Evolutionary conservation across 352 stramenopile species (phyloP).

Genomic region (Pythium grandisporangium): DNA sequence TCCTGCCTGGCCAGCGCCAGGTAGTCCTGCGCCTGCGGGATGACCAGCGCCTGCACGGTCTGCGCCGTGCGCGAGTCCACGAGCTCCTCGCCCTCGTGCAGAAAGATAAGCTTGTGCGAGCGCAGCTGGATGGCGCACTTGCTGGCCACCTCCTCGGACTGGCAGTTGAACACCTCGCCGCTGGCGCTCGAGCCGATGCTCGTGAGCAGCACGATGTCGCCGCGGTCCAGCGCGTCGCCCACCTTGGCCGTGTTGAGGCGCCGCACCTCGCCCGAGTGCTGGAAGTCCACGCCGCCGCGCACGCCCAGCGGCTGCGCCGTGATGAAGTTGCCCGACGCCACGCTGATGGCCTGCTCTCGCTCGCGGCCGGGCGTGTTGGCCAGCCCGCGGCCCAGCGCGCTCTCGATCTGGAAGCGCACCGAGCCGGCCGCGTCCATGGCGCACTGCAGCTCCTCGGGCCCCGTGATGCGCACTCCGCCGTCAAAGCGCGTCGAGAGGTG

Average conservation of each 20-base stretch:
- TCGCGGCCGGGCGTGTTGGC: slow-evolving; percentile 70
- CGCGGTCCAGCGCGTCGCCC: slow-evolving; percentile 83
- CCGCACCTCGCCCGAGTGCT: slow-evolving; percentile 91
- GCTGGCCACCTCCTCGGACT: slow-evolving; percentile 84
- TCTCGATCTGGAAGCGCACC: slow-evolving; percentile 86
- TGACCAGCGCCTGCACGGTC: slow-evolving; percentile 67
- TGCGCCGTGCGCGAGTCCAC: slow-evolving; percentile 76
- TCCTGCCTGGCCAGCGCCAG: slow-evolving; percentile 50
- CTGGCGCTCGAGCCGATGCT: slow-evolving; percentile 94
- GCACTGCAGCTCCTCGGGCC: slow-evolving; percentile 85
- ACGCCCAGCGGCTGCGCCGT: slow-evolving; percentile 88
- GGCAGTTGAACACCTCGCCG: slow-evolving; percentile 90
- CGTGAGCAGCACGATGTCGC: slow-evolving; percentile 95
- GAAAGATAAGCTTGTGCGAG: slow-evolving; percentile 85
- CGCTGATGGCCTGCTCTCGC: slow-evolving; percentile 73
- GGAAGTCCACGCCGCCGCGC: slow-evolving; percentile 80
- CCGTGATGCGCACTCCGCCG: slow-evolving; percentile 86
- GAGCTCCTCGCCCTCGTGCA: slow-evolving; percentile 85
- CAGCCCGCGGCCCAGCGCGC: slow-evolving; percentile 72
- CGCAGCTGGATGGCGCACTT: slow-evolving; percentile 79
- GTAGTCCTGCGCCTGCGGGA: slow-evolving; percentile 79
- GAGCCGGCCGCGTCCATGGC: slow-evolving; percentile 93
- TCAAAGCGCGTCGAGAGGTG: slow-evolving; percentile 69
- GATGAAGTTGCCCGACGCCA: slow-evolving; percentile 97
- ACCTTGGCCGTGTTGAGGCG: slow-evolving; percentile 91